Evolutionary conservation across 352 stramenopile species (phyloP).

Genomic region (Pythium dissotocum): DNA sequence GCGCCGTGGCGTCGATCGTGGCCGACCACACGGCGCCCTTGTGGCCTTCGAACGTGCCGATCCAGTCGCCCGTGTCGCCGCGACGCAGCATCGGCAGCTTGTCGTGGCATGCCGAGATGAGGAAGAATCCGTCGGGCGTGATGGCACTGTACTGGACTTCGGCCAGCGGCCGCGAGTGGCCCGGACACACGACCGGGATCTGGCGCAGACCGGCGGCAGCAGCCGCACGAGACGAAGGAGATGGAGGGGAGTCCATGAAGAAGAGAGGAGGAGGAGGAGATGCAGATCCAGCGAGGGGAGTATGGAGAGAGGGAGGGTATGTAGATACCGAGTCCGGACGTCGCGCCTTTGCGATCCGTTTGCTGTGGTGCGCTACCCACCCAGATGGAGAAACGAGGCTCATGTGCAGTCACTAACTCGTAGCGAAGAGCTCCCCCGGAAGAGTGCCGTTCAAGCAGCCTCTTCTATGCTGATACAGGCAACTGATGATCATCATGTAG

Average conservation of each 20-base stretch:
- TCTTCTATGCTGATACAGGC: not conserved
- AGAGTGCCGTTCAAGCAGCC: conserved; percentile 16
- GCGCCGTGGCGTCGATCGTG: conserved; percentile 83
- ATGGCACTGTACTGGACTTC: conserved; percentile 75
- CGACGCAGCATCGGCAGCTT: conserved; percentile 89
- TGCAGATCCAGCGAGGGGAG: not conserved
- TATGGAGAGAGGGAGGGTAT: conserved; percentile 1
- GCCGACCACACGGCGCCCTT: conserved; percentile 94
- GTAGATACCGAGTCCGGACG: not conserved
- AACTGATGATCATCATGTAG: too few relatives aligned
- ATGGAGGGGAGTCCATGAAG: conserved; percentile 35
- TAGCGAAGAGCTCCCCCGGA: conserved; percentile 17
- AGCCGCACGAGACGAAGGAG: conserved; percentile 39
- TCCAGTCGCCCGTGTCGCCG: conserved; percentile 91
- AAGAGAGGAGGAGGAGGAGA: not conserved
- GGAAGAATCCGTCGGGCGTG: conserved; percentile 55
- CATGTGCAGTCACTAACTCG: conserved; percentile 16
- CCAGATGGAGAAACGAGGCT: conserved; percentile 13
- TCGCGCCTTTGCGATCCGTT: conserved; percentile 29
- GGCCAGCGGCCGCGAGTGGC: conserved; percentile 77
- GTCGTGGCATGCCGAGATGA: conserved; percentile 87
- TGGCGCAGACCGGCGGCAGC: conserved; percentile 48
- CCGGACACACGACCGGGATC: conserved; percentile 87
- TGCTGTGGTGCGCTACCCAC: not conserved
- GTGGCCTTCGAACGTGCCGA: conserved; percentile 97